phyloP scores from a whole-genome alignment of 768 basidiomycete genomes.

The Russula virescens region DNA sequence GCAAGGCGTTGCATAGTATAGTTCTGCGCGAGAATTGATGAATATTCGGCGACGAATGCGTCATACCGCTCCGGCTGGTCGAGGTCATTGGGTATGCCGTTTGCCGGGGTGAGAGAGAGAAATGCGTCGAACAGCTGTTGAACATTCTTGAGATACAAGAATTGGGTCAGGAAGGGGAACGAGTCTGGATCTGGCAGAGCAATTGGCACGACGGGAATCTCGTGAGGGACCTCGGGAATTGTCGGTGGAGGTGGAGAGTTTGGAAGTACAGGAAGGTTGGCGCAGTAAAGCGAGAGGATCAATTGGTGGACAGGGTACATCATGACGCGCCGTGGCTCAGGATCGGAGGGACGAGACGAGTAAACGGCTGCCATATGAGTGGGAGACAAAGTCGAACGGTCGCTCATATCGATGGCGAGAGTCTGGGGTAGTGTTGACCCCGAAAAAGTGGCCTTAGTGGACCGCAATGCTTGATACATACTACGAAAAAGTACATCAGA shows the following conservation, averaged over 20 bases:
- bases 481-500: neutral
- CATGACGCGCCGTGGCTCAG: slow-evolving; percentile 14
- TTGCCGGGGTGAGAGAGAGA: slow-evolving; percentile 28
- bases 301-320: slow-evolving; percentile 66
- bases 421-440: slow-evolving; percentile 18
- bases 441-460: slow-evolving; percentile 12
- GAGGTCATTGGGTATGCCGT: slow-evolving; percentile 12
- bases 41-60: slow-evolving; percentile 14
- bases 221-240: slow-evolving; percentile 30
- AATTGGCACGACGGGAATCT: slow-evolving; percentile 56
- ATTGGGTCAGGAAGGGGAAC: slow-evolving; percentile 54
- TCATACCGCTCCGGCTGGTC: slow-evolving; percentile 12
- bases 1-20: slow-evolving; percentile 33
- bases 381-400: slow-evolving; percentile 3
- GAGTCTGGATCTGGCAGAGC: slow-evolving; percentile 56
- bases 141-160: slow-evolving; percentile 59
- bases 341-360: slow-evolving; percentile 14
- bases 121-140: slow-evolving; percentile 48
- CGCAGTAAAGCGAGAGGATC: slow-evolving; percentile 63
- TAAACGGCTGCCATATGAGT: slow-evolving; percentile 24
- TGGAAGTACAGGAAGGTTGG: slow-evolving; percentile 54
- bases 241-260: slow-evolving; percentile 29
- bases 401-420: slow-evolving; percentile 10
- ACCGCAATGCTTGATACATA: slow-evolving; percentile 21
- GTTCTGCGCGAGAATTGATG: slow-evolving; percentile 27